A percentile compares a stretch with the other conserved stretches of the same genome.
These are phyloP conservation scores for Gigaspora rosea DNA, from an alignment of 192 early-diverging fungal genomes.

Conservation along the genomic window DNA sequence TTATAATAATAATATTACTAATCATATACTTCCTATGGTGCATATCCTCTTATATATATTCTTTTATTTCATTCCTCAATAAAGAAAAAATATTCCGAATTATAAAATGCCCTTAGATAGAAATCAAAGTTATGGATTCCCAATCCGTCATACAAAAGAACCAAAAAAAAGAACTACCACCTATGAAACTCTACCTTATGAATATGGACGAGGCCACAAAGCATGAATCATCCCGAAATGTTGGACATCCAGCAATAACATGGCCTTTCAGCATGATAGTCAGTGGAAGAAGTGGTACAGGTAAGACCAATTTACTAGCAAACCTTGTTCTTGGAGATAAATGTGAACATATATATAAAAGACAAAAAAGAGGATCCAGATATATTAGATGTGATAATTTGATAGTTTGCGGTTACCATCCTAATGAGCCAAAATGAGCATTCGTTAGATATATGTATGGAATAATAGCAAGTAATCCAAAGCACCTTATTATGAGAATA, in stretches of 20 bases:
- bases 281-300: neutral
- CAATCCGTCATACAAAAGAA: conserved; percentile 14
- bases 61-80: neutral
- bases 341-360: too few species aligned
- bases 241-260: neutral
- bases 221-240: neutral
- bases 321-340: too few species aligned
- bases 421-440: conserved; percentile 14
- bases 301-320: conserved; percentile 7
- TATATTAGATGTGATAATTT: conserved; percentile 27
- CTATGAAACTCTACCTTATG: conserved; percentile 18
- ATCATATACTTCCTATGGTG: neutral
- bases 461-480: conserved; percentile 10
- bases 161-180: conserved; percentile 13
- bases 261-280: neutral
- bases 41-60: conserved; percentile 2
- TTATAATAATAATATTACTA: neutral
- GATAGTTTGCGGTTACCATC: conserved; percentile 16
- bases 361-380: conserved; percentile 9
- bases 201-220: neutral
- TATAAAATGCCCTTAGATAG: too few species aligned
- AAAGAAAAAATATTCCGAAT: too few species aligned
- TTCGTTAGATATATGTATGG: conserved; percentile 25
- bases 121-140: conserved; percentile 17
- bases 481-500: conserved; percentile 15